Base-by-base conservation (phyloP, 208 protist genomes). In the Leishmania guyanensis region DNA sequence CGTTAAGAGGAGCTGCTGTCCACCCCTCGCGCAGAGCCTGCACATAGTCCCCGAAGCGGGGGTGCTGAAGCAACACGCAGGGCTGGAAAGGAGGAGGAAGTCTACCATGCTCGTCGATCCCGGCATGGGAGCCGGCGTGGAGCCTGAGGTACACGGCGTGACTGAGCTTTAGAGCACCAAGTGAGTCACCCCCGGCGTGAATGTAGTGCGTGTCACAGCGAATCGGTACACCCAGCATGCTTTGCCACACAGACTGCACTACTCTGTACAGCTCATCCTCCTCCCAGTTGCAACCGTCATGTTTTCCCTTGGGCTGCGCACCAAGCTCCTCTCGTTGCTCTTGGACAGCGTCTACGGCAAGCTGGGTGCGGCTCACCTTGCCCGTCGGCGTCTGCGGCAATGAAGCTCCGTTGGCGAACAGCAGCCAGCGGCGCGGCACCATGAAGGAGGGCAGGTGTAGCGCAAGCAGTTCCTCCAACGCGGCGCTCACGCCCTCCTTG, bases 91-190 rank as follows among this genome's bases (percentile, higher is more conserved):
- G 82, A 20, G 74, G 12, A 6, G 91, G 91, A 20, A 94, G 79
- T 29, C 78, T 81, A 22, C 91, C 91, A 73, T 82, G 78, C 64
- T 77, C 75, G 60, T 94, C 91, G 53, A 94, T 91, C 14, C 76
- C 83, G n/a, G 56, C 81, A 66, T 91, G 89, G 51, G 53, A 72
- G 33, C 84, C 82, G 53, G 74, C 79, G 50, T 85, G 46, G 53
- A 94, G 66, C n/a, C 39, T 39, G 26, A 92, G 77, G 81, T 86
- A 92, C 39, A 94, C 73, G 36, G 81, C 84, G 12, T 89, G 84
- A 29, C 81, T 90, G 22, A 92, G 71, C 82, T 91, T 91, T 58
- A 94, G 74, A 17, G 91, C 91, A 16, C 87, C 91, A 48, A 94
- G 86, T 3, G 91, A 94, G 87, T 94, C 91, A 26, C 91, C 91